Conservation (phyloP, 2,329 filamentous ascomycete genomes). For the Drechslerella coelobrocha region DNA sequence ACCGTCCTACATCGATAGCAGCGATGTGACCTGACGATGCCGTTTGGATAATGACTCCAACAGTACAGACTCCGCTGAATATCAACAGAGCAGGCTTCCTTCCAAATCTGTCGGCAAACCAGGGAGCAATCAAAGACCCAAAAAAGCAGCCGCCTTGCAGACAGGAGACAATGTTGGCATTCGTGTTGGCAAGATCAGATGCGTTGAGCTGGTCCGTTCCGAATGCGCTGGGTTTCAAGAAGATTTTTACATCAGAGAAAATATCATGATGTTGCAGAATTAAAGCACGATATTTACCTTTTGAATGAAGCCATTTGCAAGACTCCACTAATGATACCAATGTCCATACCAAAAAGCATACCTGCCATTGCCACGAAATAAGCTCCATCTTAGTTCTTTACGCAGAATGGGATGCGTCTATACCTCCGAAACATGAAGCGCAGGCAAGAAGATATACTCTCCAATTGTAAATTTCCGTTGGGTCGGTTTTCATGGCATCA, state of each 20-base stretch:
- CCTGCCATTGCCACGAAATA: constrained; percentile 61
- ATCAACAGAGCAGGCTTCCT: constrained; percentile 65
- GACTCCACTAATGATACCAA: constrained; percentile 73
- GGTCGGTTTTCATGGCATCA: constrained; percentile 72
- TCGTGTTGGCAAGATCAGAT: constrained; percentile 64
- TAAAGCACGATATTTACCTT: too few relatives aligned
- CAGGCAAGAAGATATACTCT: constrained; percentile 70
- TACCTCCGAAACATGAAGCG: constrained; percentile 59
- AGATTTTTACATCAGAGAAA: background rate
- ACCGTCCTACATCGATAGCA: constrained; percentile 71
- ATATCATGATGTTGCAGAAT: too few relatives aligned
- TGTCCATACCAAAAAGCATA: constrained; percentile 70
- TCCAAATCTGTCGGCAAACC: constrained; percentile 65
- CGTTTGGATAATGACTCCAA: constrained; percentile 71
- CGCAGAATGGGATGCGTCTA: constrained; percentile 48
- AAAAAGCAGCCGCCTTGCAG: constrained; percentile 81
- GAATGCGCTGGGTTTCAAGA: constrained; percentile 62
- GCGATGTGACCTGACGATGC: constrained; percentile 67
- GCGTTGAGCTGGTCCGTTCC: constrained; percentile 60
- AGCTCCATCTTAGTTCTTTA: constrained; percentile 47
- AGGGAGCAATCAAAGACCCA: constrained; percentile 70
- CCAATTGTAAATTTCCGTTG: constrained; percentile 73
- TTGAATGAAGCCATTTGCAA: constrained; percentile 68
- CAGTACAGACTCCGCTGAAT: constrained; percentile 65
- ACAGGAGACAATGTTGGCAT: constrained; percentile 75